Evolutionary conservation across 768 basidiomycete genomes (phyloP), one percentile per base, ranked within the genome.

Genomic region (Cystobasidium tubakii): DNA sequence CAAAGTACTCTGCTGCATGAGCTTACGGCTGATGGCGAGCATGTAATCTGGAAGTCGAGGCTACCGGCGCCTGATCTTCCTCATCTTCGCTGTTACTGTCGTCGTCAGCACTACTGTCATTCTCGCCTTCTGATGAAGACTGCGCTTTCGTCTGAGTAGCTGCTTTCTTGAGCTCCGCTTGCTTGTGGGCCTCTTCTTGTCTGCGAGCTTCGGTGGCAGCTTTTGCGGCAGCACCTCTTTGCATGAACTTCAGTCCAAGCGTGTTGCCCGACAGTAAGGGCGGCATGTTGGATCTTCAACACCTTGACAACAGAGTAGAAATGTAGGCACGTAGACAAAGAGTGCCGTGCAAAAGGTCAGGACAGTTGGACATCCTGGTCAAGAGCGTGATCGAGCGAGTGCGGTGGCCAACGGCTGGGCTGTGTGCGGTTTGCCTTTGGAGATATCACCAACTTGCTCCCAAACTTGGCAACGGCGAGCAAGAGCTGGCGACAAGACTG

Each of bases 191-290:
- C 25, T 60, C 57, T 60, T 60, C 57, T 60, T 60, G 57, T 17
- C 29, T 34, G 12, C 33, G 57, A 60, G 57, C 57, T 17, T 27
- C 57, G 21, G 57, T 34, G 33, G 57, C 57, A 60, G 57, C 57
- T 60, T 60, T 60, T 60, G 57, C 57, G 21, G 57, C 57, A 17
- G 57, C 57, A 29, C 57, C 57, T 60, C 63, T 65, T 27, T 65
- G 63, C 63, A 65, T 65, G 25, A 65, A 65, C 63, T 65, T 65
- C 13, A 65, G 63, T 6, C 63, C 63, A 9, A 65, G 63, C 63
- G 63, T 65, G 36, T 43, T 43, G 12, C 63, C 39, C 23, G 63
- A 65, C 34, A 65, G 34, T 17, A 27, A 3, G 19, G 63, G 31
- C 13, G 63, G 27, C 63, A 65, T 65, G 13, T 21, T 62, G 46